Base-by-base conservation (phyloP, 805 yeast species). In the Wickerhamomyces rabaulensis region DNA sequence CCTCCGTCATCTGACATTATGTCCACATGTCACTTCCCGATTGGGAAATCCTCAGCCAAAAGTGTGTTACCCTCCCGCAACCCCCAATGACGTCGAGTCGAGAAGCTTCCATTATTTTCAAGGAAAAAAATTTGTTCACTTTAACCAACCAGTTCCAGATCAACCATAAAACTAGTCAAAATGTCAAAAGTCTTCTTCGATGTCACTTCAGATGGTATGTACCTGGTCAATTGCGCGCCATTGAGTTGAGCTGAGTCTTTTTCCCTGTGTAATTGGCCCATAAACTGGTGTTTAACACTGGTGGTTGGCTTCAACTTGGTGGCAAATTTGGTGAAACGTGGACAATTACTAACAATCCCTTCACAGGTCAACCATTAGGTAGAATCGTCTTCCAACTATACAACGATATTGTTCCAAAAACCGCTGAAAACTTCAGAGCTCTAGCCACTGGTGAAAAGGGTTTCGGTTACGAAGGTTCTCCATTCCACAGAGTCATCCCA, bases 311-410 rank as follows among this genome's bases (percentile, higher is more conserved):
- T 33, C 20, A 33, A 33, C n/a, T 27, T 13, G 20, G 36, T 33
- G 36, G 36, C 38, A n/a, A 17, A 39, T 27, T 16, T 35, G 17
- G n/a, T 6, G 15, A 29, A 9, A 12, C 8, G 19, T 9, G 15
- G 36, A 8, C 16, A 12, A 22, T 25, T 25, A 41, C 49, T 47
- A 45, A 47, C 52, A 40, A 40, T 9, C 16, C n/a, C 35, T n/a
- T n/a, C 41, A 16, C 33, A 66, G 73, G 80, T 68, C 75, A 76
- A 68, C 77, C 82, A 68, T 73, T 85, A 66, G 96, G 95, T 64
- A 84, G 89, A 74, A 74, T 92, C 64, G 77, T 79, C 66, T 92
- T 92, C 85, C 75, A 89, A 70, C 80, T 90, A 66, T 89, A 83
- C 82, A 80, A 85, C 76, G 91, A 87, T 65, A 86, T 48, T 31